These are phyloP conservation scores for Albatrellus sp. DNA, from an alignment of 1,284 basidiomycete species.

Conservation along the genomic window DNA sequence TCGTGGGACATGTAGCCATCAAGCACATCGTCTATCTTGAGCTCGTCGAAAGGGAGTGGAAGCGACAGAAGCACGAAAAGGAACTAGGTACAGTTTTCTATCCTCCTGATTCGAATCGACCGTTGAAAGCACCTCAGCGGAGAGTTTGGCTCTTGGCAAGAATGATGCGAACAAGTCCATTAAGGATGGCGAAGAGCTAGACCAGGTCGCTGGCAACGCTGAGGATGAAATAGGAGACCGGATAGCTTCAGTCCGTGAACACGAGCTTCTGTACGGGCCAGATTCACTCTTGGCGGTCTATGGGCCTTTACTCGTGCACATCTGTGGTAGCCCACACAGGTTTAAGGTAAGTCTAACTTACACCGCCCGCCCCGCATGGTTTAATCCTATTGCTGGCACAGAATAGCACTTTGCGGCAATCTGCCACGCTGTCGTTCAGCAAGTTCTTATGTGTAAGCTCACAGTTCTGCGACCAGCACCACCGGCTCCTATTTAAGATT, in stretches of 20 bases:
- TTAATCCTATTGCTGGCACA: slow-evolving; percentile 19
- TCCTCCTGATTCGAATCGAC: neutral
- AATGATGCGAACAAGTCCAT: slow-evolving; percentile 19
- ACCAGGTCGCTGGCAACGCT: slow-evolving; percentile 94
- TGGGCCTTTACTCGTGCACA: slow-evolving; percentile 82
- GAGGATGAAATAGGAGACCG: slow-evolving; percentile 97
- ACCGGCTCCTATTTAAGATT: slow-evolving; percentile 85
- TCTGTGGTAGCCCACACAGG: slow-evolving; percentile 79
- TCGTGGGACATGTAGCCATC: slow-evolving; percentile 93
- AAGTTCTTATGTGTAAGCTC: slow-evolving; percentile 96
- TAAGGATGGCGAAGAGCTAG: slow-evolving; percentile 82
- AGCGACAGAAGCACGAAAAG: slow-evolving; percentile 87
- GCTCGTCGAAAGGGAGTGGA: slow-evolving; percentile 94
- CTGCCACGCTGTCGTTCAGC: slow-evolving; percentile 82
- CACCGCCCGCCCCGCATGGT: neutral
- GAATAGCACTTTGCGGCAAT: slow-evolving; percentile 79
- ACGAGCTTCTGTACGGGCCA: slow-evolving; percentile 78
- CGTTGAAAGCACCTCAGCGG: slow-evolving; percentile 24
- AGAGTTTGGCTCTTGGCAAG: slow-evolving; percentile 36
- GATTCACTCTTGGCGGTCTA: slow-evolving; percentile 79
- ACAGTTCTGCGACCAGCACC: slow-evolving; percentile 85
- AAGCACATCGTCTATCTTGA: slow-evolving; percentile 97
- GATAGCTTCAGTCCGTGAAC: slow-evolving; percentile 75
- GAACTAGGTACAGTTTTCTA: slow-evolving; percentile 45
- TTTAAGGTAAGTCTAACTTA: slow-evolving; percentile 53